These are phyloP conservation scores for Prunus mongolica DNA, from an alignment of 306 rosid species.

Conservation along the genomic window DNA sequence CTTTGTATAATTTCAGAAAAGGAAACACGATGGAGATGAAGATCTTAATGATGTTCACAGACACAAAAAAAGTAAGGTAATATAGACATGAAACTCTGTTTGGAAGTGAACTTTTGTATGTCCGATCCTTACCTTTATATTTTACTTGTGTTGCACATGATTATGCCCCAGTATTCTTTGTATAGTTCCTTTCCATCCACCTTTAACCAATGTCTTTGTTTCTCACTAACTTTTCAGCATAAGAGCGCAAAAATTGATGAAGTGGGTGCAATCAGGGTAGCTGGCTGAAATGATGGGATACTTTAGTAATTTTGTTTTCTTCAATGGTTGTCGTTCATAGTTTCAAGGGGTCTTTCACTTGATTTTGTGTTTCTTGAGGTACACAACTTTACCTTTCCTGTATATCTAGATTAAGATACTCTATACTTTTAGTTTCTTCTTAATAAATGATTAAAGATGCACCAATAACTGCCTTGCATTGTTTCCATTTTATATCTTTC, in stretches of 20 bases:
- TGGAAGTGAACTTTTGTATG: neutral
- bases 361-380: slow-evolving; percentile 70
- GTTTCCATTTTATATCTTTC: neutral
- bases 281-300: slow-evolving; percentile 57
- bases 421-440: neutral
- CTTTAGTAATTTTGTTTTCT: slow-evolving; percentile 53
- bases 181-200: slow-evolving; percentile 7
- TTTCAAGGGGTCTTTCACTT: slow-evolving; percentile 56
- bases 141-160: neutral
- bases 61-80: slow-evolving; percentile 99
- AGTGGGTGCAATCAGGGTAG: slow-evolving; percentile 80
- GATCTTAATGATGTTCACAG: slow-evolving; percentile 79
- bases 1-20: slow-evolving; percentile 60
- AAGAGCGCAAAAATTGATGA: slow-evolving; percentile 87
- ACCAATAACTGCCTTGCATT: neutral
- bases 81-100: slow-evolving; percentile 22
- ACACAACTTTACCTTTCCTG: slow-evolving; percentile 28
- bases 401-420: neutral
- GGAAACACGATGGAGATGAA: slow-evolving; percentile 98
- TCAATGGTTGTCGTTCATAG: slow-evolving; percentile 60
- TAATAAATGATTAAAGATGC: too few species aligned
- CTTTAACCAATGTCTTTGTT: slow-evolving; percentile 18
- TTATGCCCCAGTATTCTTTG: slow-evolving; percentile 8
- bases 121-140: neutral
- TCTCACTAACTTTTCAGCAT: slow-evolving; percentile 53